Conservation (phyloP, 2,329 filamentous ascomycete genomes). For the Penicillium verrucosum region DNA sequence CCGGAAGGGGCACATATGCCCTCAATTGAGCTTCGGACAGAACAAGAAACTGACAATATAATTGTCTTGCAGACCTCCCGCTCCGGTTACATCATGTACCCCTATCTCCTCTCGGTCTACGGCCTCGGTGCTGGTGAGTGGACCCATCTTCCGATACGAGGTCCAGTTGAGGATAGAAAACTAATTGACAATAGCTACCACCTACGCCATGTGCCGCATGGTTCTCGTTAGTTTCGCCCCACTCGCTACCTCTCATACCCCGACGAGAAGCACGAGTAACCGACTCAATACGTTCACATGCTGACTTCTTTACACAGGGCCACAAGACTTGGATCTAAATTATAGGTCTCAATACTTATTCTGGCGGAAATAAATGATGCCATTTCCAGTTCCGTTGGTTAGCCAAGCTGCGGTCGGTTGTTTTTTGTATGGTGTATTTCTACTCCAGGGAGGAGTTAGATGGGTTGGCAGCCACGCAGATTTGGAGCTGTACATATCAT, state of each 20-base stretch:
- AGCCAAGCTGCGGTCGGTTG: constrained; percentile 14
- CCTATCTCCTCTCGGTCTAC: constrained; percentile 56
- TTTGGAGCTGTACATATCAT: constrained; percentile 40
- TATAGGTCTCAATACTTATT: constrained; percentile 62
- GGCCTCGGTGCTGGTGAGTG: constrained; percentile 49
- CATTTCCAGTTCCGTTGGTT: constrained; percentile 5
- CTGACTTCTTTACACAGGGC: constrained; percentile 45
- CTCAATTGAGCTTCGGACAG: background rate
- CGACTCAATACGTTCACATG: constrained; percentile 1
- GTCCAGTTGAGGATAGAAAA: constrained; percentile 2
- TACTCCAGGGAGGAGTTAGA: constrained; percentile 31
- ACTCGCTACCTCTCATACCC: background rate
- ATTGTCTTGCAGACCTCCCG: constrained; percentile 47
- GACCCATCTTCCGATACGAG: background rate
- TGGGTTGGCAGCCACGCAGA: constrained; percentile 24
- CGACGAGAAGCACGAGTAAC: background rate
- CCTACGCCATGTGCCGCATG: constrained; percentile 46
- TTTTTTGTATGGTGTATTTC: constrained; percentile 34
- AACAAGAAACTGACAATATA: constrained; percentile 14
- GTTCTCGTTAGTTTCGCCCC: constrained; percentile 38
- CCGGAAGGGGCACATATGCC: constrained; percentile 1
- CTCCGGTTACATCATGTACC: constrained; percentile 58
- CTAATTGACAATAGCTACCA: constrained; percentile 25
- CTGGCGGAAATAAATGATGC: constrained; percentile 34
- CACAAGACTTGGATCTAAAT: constrained; percentile 57